Evolutionary conservation across 2,329 filamentous ascomycete species (phyloP).

Genomic region (Penicillium crustosum): DNA sequence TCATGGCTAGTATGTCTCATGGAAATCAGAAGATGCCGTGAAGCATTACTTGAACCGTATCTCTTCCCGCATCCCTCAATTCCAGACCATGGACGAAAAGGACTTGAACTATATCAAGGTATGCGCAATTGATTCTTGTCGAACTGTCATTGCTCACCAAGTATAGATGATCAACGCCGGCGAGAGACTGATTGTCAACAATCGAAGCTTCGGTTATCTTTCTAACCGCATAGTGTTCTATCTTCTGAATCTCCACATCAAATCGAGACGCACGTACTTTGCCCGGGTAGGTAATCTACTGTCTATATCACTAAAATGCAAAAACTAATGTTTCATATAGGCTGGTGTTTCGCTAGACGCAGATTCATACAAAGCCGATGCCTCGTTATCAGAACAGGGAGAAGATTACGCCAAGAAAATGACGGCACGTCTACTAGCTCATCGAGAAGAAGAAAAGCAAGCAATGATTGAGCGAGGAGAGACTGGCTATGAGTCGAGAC

Average conservation of each 20-base stretch:
- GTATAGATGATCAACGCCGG: slow-evolving; percentile 90
- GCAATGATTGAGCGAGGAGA: slow-evolving; percentile 68
- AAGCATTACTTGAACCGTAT: slow-evolving; percentile 89
- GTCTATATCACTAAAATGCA: not conserved
- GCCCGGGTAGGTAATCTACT: slow-evolving; percentile 57
- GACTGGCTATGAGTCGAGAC: slow-evolving; percentile 67
- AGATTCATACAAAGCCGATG: slow-evolving; percentile 89
- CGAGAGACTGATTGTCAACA: slow-evolving; percentile 90
- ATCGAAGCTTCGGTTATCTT: slow-evolving; percentile 93
- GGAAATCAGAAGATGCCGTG: slow-evolving; percentile 89
- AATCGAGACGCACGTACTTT: slow-evolving; percentile 90
- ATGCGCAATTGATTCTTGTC: not conserved
- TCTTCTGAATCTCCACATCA: slow-evolving; percentile 95
- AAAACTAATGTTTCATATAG: slow-evolving; percentile 30
- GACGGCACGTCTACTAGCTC: slow-evolving; percentile 77
- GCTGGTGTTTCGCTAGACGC: slow-evolving; percentile 83
- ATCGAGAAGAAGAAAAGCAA: slow-evolving; percentile 78
- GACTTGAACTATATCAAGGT: slow-evolving; percentile 94
- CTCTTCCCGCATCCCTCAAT: slow-evolving; percentile 87
- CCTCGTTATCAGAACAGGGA: slow-evolving; percentile 76
- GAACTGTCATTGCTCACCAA: slow-evolving; percentile 13
- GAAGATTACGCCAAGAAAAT: slow-evolving; percentile 79
- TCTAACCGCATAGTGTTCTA: slow-evolving; percentile 98
- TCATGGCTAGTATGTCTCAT: slow-evolving; percentile 70
- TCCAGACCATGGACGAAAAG: slow-evolving; percentile 92